Evolutionary conservation across 164 flowering plant species (phyloP), one percentile per base, ranked within the genome.

Genomic region (Pachysandra terminalis): DNA sequence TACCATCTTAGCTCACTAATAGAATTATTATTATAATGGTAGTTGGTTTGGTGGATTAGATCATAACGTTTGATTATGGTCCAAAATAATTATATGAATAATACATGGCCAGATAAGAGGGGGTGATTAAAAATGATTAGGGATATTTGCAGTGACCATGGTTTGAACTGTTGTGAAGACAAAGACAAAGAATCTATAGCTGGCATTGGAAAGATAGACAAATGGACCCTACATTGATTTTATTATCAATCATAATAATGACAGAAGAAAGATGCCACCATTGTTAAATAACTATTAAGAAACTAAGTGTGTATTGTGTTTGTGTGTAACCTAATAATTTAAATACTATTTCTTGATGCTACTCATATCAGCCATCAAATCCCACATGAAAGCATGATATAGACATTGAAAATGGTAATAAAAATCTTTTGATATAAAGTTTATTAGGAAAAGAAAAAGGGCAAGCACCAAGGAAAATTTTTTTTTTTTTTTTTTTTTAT

Each of bases 141-240:
- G 28, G 53, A 0, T 24, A 9, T 12, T 13, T 16, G 23, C 23
- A 13, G 6, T 19, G 19, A 62, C 23, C 0, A 23, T 40, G 25
- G 27, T 32, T 5, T 1, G 15, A 52, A n/a, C 16, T 26, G 15
- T 37, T 14, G 21, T 19, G 32, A 23, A 32, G n/a, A n/a, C 19
- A 65, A 24, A 59, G 68, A 73, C 68, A 73, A 63, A 68, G 54
- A 28, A 74, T 22, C 64, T 28, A 26, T 68, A 68, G 72, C 66
- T 68, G 72, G 72, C 65, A 24, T n/a, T 9, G 27, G 59, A 27
- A n/a, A 21, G 59, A 56, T 56, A 24, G 22, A 22, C 59, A 5
- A 9, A 56, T 6, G n/a, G 73, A 55, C 57, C 77, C 67, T 5
- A 37, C 35, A 9, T 7, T 51, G 52, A 1, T 56, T 55, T 48